These are phyloP conservation scores for Rhizoctonia solani DNA, from an alignment of 1,284 basidiomycete species.

Conservation along the genomic window DNA sequence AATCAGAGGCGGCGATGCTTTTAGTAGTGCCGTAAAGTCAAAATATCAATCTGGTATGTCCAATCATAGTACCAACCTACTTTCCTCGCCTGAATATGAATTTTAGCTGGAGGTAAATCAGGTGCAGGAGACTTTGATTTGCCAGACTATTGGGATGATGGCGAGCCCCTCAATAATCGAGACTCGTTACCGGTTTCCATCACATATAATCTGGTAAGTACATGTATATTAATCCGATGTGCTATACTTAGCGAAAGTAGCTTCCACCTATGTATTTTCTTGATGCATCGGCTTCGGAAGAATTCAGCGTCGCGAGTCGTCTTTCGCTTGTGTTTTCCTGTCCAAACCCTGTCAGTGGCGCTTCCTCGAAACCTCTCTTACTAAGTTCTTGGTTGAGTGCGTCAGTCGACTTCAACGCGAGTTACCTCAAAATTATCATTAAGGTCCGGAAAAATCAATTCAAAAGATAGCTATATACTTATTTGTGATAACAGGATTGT, in stretches of 20 bases:
- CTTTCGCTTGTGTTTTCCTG: constrained; percentile 68
- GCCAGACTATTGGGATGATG: constrained; percentile 82
- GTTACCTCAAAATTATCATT: constrained; percentile 55
- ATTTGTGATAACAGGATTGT: constrained; percentile 14
- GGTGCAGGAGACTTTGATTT: constrained; percentile 75
- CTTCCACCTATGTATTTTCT: constrained; percentile 62
- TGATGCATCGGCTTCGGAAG: constrained; percentile 69
- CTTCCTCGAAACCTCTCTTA: constrained; percentile 47
- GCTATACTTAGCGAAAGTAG: constrained; percentile 44
- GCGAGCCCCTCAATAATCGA: constrained; percentile 61
- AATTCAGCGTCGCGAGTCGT: constrained; percentile 56
- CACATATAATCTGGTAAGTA: constrained; percentile 70
- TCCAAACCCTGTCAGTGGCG: constrained; percentile 42
- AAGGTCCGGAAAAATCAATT: constrained; percentile 49
- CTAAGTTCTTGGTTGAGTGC: constrained; percentile 68
- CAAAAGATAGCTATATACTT: not conserved
- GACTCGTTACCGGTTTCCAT: constrained; percentile 73
- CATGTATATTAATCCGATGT: not conserved
- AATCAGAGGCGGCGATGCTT: constrained; percentile 42
- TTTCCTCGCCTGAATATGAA: not conserved
- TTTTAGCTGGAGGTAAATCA: constrained; percentile 20
- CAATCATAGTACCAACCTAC: not conserved
- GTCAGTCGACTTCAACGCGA: constrained; percentile 55
- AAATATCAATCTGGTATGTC: constrained; percentile 22
- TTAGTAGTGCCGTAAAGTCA: constrained; percentile 26